Evolutionary conservation across 352 stramenopile genomes (phyloP).

Genomic region (Phytophthora pinifolia): DNA sequence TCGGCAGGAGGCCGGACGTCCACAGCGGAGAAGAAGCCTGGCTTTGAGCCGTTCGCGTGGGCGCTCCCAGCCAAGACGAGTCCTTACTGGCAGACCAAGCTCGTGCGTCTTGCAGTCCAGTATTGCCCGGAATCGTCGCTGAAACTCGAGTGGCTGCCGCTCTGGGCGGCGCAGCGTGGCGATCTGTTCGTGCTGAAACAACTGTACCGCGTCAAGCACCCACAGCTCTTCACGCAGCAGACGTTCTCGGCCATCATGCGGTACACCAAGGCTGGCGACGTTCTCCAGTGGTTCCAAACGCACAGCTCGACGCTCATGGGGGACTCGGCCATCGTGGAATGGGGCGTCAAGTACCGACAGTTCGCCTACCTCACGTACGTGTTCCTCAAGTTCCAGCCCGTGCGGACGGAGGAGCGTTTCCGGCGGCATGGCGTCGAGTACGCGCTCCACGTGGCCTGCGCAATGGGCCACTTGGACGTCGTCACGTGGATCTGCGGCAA

Average conservation of each 20-base stretch:
- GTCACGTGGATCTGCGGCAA: conserved; percentile 44
- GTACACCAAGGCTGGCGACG: conserved; percentile 35
- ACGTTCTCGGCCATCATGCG: conserved; percentile 33
- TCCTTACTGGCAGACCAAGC: conserved; percentile 29
- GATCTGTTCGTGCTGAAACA: conserved; percentile 29
- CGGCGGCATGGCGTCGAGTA: conserved; percentile 32
- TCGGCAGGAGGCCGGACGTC: conserved; percentile 6
- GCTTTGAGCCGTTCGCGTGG: conserved; percentile 32
- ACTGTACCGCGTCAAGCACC: conserved; percentile 26
- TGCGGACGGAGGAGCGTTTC: conserved; percentile 24
- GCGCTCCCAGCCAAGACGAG: conserved; percentile 32
- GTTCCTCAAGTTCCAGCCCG: conserved; percentile 24
- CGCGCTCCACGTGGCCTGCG: conserved; percentile 29
- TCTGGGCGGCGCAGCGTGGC: conserved; percentile 36
- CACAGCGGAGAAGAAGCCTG: conserved; percentile 11
- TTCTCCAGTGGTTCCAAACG: conserved; percentile 37
- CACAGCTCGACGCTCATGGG: conserved; percentile 20
- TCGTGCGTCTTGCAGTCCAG: conserved; percentile 22
- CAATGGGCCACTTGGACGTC: conserved; percentile 36
- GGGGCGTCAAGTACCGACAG: conserved; percentile 37
- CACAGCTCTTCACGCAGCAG: conserved; percentile 36
- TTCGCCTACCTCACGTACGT: conserved; percentile 31
- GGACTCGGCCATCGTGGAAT: conserved; percentile 30
- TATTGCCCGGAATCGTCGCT: conserved; percentile 25
- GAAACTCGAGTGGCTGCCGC: conserved; percentile 32